Conservation (phyloP, 2,329 filamentous ascomycete species). For the Xylariaceae sp. region DNA sequence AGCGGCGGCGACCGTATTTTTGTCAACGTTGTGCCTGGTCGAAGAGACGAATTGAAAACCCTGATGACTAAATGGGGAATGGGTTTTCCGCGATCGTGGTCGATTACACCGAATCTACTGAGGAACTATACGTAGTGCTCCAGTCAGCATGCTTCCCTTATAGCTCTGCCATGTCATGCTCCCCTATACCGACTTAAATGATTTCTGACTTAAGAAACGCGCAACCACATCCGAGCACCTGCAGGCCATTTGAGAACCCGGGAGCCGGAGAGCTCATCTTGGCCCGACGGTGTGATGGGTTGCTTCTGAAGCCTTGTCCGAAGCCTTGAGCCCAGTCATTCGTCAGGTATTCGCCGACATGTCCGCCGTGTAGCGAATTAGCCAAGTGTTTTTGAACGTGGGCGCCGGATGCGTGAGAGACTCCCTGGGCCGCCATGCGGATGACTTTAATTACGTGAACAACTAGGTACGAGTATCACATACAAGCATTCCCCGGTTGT, state of each 20-base stretch:
- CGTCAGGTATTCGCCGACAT: background rate
- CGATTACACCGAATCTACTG: slow-evolving; percentile 22
- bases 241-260: too few species aligned
- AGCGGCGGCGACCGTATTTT: slow-evolving; percentile 33
- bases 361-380: background rate
- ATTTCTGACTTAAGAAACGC: too few species aligned
- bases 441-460: background rate
- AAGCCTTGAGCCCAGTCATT: background rate
- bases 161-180: too few species aligned
- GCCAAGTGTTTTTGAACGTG: background rate
- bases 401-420: background rate
- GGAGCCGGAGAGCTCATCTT: too few species aligned
- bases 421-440: background rate
- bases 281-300: too few species aligned
- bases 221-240: too few species aligned
- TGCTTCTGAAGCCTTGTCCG: too few species aligned
- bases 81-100: slow-evolving; percentile 38
- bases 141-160: background rate
- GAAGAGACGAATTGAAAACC: slow-evolving; percentile 32
- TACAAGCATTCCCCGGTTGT: too few species aligned
- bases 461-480: background rate
- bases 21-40: slow-evolving; percentile 39
- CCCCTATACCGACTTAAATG: too few species aligned
- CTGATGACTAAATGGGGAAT: slow-evolving; percentile 38
- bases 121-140: background rate